Evolutionary conservation across 306 rosid species (phyloP).

Genomic region (Cercis canadensis): DNA sequence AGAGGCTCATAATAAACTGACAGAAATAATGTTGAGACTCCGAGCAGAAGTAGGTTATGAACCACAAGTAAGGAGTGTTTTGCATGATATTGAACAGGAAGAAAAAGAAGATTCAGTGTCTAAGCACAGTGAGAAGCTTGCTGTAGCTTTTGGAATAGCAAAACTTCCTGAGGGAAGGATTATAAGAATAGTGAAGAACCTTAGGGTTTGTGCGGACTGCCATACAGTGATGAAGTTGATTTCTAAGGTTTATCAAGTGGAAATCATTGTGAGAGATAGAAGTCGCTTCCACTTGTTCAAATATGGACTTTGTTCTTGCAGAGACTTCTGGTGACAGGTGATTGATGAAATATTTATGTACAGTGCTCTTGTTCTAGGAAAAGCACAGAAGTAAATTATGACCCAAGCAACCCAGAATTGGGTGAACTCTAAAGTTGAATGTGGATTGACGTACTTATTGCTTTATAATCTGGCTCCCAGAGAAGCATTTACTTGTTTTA

Average conservation of each 20-base stretch:
- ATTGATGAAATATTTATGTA: conserved; percentile 17
- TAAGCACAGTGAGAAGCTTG: conserved; percentile 87
- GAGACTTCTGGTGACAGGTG: conserved; percentile 72
- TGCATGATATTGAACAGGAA: conserved; percentile 87
- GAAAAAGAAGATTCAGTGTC: conserved; percentile 81
- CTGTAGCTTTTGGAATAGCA: conserved; percentile 81
- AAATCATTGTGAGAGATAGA: conserved; percentile 79
- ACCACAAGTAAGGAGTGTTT: conserved; percentile 65
- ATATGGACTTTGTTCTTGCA: conserved; percentile 77
- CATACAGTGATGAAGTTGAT: conserved; percentile 84
- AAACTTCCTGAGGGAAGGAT: conserved; percentile 56
- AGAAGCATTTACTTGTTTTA: not conserved
- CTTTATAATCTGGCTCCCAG: not conserved
- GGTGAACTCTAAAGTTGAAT: conserved; percentile 7
- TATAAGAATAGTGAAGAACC: conserved; percentile 80
- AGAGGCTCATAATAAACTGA: conserved; percentile 71
- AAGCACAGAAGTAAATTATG: conserved; percentile 4
- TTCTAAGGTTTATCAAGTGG: conserved; percentile 69
- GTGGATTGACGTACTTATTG: not conserved
- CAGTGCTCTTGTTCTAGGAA: conserved; percentile 21
- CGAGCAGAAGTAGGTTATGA: conserved; percentile 63
- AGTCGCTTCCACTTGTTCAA: conserved; percentile 83
- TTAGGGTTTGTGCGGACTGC: conserved; percentile 81
- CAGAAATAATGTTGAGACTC: conserved; percentile 70
- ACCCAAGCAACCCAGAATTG: not conserved